These are phyloP conservation scores for Hypoxylon sp. DNA, from an alignment of 2,329 filamentous ascomycete species.

Conservation along the genomic window DNA sequence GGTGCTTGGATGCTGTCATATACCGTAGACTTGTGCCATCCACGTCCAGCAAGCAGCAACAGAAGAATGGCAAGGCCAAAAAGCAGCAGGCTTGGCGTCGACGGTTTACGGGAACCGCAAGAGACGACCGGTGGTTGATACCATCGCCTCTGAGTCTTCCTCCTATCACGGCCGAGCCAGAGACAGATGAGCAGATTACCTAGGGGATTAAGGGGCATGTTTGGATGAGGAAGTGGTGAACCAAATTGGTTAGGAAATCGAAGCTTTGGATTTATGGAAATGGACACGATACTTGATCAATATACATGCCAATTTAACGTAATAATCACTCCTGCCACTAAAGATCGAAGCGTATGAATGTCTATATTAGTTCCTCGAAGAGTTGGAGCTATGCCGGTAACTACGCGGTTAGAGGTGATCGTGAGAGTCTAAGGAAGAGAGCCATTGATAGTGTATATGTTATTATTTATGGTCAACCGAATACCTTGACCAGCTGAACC, in stretches of 20 bases:
- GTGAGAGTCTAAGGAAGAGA: not conserved
- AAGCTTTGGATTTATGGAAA: too few species aligned
- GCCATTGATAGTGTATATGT: too few species aligned
- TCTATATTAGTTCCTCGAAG: not conserved
- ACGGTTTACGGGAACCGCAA: not conserved
- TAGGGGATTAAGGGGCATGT: not conserved
- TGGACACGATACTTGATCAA: too few species aligned
- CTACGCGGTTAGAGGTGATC: not conserved
- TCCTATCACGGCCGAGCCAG: not conserved
- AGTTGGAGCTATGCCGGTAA: not conserved
- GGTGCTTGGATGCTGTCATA: not conserved
- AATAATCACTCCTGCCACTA: not conserved
- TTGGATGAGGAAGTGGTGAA: too few species aligned
- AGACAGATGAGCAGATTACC: not conserved
- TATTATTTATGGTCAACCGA: too few species aligned
- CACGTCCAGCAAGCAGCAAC: not conserved
- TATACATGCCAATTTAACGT: too few species aligned
- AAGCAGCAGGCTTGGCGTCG: not conserved
- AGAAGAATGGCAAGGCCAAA: not conserved
- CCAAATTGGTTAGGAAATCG: too few species aligned
- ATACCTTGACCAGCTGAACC: too few species aligned
- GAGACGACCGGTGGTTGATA: not conserved
- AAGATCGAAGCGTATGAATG: not conserved
- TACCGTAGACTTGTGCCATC: not conserved
- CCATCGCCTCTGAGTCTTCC: not conserved